phyloP scores from a whole-genome alignment of 108 stramenopile species.

The Cyclotella atomus region DNA sequence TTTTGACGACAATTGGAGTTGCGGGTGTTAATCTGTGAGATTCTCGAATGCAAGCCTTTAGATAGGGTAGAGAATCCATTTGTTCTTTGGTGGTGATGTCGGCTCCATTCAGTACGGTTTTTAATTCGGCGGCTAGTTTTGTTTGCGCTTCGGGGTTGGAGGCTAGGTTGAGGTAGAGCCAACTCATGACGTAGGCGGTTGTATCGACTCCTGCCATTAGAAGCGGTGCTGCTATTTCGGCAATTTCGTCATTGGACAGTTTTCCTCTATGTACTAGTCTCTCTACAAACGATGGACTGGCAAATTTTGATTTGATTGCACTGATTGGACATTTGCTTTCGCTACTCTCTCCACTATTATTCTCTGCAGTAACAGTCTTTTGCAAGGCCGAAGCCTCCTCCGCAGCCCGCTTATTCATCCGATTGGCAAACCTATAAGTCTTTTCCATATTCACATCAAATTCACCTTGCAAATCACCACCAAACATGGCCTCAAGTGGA shows the following conservation, averaged over 20 bases:
- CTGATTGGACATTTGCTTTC: conserved; percentile 30
- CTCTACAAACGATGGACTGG: conserved; percentile 23
- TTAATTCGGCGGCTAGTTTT: conserved; percentile 36
- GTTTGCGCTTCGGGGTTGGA: conserved; percentile 36
- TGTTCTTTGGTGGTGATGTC: conserved; percentile 35
- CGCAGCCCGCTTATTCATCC: conserved; percentile 8
- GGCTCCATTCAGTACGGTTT: conserved; percentile 30
- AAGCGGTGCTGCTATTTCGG: conserved; percentile 17
- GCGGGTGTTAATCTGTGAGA: conserved; percentile 35
- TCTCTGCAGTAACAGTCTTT: neutral
- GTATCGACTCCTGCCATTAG: conserved; percentile 47
- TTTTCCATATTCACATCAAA: conserved; percentile 37
- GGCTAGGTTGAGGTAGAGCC: conserved; percentile 41
- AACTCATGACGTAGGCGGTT: conserved; percentile 37
- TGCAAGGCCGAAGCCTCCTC: conserved; percentile 6
- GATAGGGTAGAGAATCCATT: conserved; percentile 33
- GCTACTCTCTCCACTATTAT: neutral
- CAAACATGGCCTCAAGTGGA: conserved; percentile 29
- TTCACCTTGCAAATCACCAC: conserved; percentile 13
- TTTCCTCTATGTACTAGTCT: conserved; percentile 18
- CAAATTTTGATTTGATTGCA: conserved; percentile 13
- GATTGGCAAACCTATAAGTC: conserved; percentile 18
- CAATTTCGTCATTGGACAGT: conserved; percentile 32
- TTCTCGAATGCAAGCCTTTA: conserved; percentile 42
- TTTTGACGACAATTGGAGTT: conserved; percentile 4